phyloP scores from a whole-genome alignment of 805 yeast species.

The Yarrowia hollandica region DNA sequence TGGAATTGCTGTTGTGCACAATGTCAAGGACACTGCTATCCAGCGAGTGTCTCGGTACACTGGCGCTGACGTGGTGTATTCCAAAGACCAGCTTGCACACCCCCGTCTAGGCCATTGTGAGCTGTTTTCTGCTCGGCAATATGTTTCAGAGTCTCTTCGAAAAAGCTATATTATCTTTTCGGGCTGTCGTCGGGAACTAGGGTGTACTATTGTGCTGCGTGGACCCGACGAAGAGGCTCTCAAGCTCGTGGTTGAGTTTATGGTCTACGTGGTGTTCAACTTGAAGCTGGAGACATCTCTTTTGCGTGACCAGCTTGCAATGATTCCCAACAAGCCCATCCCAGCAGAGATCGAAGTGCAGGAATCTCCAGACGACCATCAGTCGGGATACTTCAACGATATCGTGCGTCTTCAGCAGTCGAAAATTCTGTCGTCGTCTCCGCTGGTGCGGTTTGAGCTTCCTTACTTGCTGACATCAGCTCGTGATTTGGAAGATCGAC shows the following conservation, averaged over 20 bases:
- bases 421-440: slow-evolving; percentile 77
- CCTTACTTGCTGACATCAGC: slow-evolving; percentile 65
- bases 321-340: slow-evolving; percentile 36
- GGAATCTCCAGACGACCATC: slow-evolving; percentile 6
- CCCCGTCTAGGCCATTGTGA: slow-evolving; percentile 76
- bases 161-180: slow-evolving; percentile 77
- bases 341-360: neutral
- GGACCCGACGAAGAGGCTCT: slow-evolving; percentile 68
- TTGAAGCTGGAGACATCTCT: slow-evolving; percentile 75
- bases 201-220: slow-evolving; percentile 83
- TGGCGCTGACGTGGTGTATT: slow-evolving; percentile 77
- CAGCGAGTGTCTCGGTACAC: slow-evolving; percentile 76
- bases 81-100: slow-evolving; percentile 78
- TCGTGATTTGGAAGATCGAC: slow-evolving; percentile 51
- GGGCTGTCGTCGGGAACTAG: slow-evolving; percentile 71
- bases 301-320: slow-evolving; percentile 67
- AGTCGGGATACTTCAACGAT: slow-evolving; percentile 33
- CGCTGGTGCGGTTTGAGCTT: slow-evolving; percentile 70
- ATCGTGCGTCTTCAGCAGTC: slow-evolving; percentile 36
- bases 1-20: slow-evolving; percentile 76
- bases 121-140: slow-evolving; percentile 68
- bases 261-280: slow-evolving; percentile 77
- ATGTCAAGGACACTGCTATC: slow-evolving; percentile 78
- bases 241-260: slow-evolving; percentile 76
- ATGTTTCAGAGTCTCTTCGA: slow-evolving; percentile 49